These are phyloP conservation scores for Leccinum variabile DNA, from an alignment of 1,284 basidiomycete species.

Conservation along the genomic window DNA sequence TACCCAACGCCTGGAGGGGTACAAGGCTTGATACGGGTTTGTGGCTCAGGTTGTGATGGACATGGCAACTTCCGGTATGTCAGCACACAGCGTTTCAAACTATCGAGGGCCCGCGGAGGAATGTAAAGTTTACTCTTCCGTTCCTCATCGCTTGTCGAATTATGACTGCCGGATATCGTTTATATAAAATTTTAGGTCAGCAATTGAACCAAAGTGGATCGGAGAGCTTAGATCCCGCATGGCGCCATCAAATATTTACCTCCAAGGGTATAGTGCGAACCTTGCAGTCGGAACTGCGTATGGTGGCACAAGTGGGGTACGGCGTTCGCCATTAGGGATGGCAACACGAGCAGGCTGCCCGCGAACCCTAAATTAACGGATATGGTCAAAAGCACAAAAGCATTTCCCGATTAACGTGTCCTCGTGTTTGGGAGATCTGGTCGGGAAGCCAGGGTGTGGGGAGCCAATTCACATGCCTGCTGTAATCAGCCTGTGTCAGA, in stretches of 20 bases:
- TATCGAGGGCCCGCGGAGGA: conserved; percentile 31
- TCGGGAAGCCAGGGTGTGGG: conserved; percentile 15
- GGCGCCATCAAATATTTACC: conserved; percentile 22
- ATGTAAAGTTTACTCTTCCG: conserved; percentile 4
- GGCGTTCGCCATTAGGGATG: conserved; percentile 26
- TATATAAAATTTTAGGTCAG: conserved; percentile 3
- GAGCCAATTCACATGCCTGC: conserved; percentile 12
- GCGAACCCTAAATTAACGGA: conserved; percentile 38
- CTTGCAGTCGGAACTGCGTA: conserved; percentile 15
- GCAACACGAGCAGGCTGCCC: conserved; percentile 14
- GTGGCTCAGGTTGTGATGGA: neutral
- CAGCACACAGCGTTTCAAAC: conserved; percentile 19
- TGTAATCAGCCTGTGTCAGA: conserved; percentile 24
- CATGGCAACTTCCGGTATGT: conserved; percentile 15
- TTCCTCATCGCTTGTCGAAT: conserved; percentile 10
- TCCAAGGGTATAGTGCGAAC: conserved; percentile 16
- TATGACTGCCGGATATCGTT: conserved; percentile 4
- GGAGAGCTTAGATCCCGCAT: conserved; percentile 23
- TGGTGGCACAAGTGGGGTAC: conserved; percentile 24
- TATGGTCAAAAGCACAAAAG: conserved; percentile 25
- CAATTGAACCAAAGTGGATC: conserved; percentile 10
- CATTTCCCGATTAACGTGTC: conserved; percentile 30
- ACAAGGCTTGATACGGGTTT: neutral
- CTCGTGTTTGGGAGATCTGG: conserved; percentile 28
- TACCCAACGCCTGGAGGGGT: neutral